Conservation (phyloP, 106 monocot genomes). For the Amphibolis antarctica region DNA sequence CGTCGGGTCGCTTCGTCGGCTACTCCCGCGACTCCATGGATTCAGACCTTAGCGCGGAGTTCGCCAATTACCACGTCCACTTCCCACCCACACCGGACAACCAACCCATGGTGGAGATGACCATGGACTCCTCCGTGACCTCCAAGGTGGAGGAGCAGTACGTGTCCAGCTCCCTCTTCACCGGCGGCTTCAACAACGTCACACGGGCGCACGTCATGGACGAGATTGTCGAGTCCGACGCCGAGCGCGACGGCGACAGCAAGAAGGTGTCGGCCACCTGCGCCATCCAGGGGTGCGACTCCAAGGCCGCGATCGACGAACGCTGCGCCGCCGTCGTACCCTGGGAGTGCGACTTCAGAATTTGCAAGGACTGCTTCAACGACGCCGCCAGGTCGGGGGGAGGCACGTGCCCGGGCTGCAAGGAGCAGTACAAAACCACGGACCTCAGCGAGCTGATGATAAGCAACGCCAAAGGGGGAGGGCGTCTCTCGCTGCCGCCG, state of each 20-base stretch:
- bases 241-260: conserved; percentile 19
- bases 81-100: conserved; percentile 48
- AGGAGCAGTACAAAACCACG: conserved; percentile 51
- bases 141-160: conserved; percentile 53
- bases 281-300: conserved; percentile 48
- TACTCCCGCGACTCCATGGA: conserved; percentile 58
- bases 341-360: conserved; percentile 76
- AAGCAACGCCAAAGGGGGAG: neutral
- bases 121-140: conserved; percentile 19
- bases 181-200: conserved; percentile 77
- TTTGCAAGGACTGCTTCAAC: conserved; percentile 59
- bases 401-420: conserved; percentile 59
- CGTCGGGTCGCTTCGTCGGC: conserved; percentile 62
- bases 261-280: conserved; percentile 18
- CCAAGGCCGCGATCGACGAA: conserved; percentile 32
- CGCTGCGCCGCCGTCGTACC: conserved; percentile 37
- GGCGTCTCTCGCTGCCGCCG: conserved; percentile 20
- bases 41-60: conserved; percentile 47
- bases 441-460: conserved; percentile 31
- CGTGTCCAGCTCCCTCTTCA: conserved; percentile 77
- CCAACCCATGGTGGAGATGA: conserved; percentile 32
- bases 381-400: conserved; percentile 48
- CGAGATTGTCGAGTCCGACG: conserved; percentile 32
- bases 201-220: conserved; percentile 71
- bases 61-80: conserved; percentile 50